A percentile compares a stretch with the other conserved stretches of the same genome.
phyloP scores from a whole-genome alignment of 495 filamentous ascomycete species.

The Xylaria palmicola region DNA sequence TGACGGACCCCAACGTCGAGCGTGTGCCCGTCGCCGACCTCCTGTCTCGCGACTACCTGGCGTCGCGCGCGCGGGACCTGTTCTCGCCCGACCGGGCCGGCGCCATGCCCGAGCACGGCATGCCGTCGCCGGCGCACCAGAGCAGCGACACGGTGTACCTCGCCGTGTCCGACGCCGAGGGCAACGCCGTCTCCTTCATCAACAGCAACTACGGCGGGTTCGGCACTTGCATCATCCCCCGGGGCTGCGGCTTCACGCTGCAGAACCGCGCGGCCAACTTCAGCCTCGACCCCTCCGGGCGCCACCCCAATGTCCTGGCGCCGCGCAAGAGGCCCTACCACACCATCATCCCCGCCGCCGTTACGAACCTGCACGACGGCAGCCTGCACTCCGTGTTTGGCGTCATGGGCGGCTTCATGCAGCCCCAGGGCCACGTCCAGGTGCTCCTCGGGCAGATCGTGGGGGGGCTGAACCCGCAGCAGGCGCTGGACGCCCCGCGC shows the following conservation, averaged over 20 bases:
- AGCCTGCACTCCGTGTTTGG: constrained; percentile 82
- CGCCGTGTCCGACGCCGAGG: constrained; percentile 70
- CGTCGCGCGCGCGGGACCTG: constrained; percentile 33
- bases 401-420: constrained; percentile 99
- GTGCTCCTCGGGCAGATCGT: constrained; percentile 87
- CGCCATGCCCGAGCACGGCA: constrained; percentile 50
- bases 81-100: constrained; percentile 35
- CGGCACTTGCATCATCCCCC: constrained; percentile 82
- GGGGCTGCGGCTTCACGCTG: constrained; percentile 82
- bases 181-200: constrained; percentile 94
- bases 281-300: constrained; percentile 47
- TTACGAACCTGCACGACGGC: constrained; percentile 71
- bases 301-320: constrained; percentile 77
- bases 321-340: constrained; percentile 93
- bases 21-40: constrained; percentile 64
- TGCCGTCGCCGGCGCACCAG: constrained; percentile 50
- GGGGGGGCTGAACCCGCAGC: constrained; percentile 82
- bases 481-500: constrained; percentile 85
- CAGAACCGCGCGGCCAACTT: constrained; percentile 95
- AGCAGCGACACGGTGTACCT: constrained; percentile 94
- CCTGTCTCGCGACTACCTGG: constrained; percentile 51
- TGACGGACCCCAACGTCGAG: constrained; percentile 73
- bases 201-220: constrained; percentile 93
- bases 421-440: constrained; percentile 96
- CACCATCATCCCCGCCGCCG: constrained; percentile 92